Conservation (phyloP, 495 filamentous ascomycete genomes). For the Talaromyces nanjingensis region DNA sequence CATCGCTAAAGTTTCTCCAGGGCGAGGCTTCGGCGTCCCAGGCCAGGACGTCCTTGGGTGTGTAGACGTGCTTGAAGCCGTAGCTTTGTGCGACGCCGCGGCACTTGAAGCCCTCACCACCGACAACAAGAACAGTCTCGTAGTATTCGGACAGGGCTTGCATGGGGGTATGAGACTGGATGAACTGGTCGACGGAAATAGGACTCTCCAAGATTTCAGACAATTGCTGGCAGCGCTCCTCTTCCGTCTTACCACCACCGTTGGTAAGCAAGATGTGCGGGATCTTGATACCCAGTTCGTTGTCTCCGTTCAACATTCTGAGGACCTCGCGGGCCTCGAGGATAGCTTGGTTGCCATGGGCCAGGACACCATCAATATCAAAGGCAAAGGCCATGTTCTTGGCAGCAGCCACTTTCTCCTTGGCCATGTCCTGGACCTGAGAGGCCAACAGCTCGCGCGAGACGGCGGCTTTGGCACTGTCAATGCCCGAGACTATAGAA, state of each 20-base stretch:
- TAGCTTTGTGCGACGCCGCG: conserved; percentile 78
- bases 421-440: conserved; percentile 64
- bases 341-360: conserved; percentile 72
- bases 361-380: conserved; percentile 86
- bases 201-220: conserved; percentile 62
- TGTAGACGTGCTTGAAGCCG: conserved; percentile 82
- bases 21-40: conserved; percentile 75
- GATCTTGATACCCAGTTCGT: conserved; percentile 76
- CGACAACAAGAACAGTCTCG: conserved; percentile 76
- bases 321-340: conserved; percentile 79
- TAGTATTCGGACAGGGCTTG: conserved; percentile 77
- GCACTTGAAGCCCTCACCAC: conserved; percentile 86
- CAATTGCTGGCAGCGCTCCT: conserved; percentile 73
- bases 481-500: conserved; percentile 35
- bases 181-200: conserved; percentile 82
- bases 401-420: conserved; percentile 57
- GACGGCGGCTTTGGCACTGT: conserved; percentile 38
- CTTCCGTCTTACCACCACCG: conserved; percentile 85
- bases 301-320: conserved; percentile 78
- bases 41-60: conserved; percentile 85
- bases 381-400: conserved; percentile 82
- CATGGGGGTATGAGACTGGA: conserved; percentile 94
- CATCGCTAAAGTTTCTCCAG: conserved; percentile 64
- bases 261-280: conserved; percentile 94
- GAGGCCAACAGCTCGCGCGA: conserved; percentile 65